Evolutionary conservation across 2,329 filamentous ascomycete genomes (phyloP), one percentile per base, ranked within the genome.

Genomic region (Colletotrichum godetiae): DNA sequence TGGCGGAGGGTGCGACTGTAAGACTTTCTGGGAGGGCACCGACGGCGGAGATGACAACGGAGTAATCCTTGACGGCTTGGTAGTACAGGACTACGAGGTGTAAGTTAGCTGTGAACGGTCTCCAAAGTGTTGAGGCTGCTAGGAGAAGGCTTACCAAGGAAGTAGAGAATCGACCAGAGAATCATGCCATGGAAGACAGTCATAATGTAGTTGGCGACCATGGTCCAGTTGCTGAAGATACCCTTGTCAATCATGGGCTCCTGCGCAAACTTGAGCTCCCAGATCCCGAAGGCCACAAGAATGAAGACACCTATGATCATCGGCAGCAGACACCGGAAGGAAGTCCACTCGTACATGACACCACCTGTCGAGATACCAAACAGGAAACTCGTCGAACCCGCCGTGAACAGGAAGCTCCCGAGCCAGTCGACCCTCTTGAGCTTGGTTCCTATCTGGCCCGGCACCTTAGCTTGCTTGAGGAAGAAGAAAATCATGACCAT

Each of bases 321-420:
- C 0, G 92, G 92, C 0, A 92, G 85, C 2, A 94, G 82, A 0
- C 90, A 92, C 1, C 86, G 85, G 86, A 89, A 92, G 4, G 87
- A 90, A 57, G 82, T 79, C 92, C 92, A 94, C 0, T 86, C 77
- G 78, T 92, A 93, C 82, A 91, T 88, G 10, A 92, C 86, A 49
- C 91, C 92, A 11, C 91, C 92, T 85, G 90, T 92, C 2, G 90
- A 91, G 4, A 93, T 78, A 0, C 90, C 89, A 57, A 92, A 89
- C 53, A 93, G 80, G 76, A 93, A 88, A 27, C 86, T 87, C 0
- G 90, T 90, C 13, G 86, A 84, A 15, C 88, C 88, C 13, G 83
- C 87, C 22, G 92, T 84, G 78, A 94, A 93, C 4, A 94, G 77
- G 0, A 88, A 75, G 5, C 88, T 87, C 1, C 92, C 92, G 37